Evolutionary conservation across 176 grass and related monocot genomes (phyloP).

Genomic region (Metroxylon sagu): DNA sequence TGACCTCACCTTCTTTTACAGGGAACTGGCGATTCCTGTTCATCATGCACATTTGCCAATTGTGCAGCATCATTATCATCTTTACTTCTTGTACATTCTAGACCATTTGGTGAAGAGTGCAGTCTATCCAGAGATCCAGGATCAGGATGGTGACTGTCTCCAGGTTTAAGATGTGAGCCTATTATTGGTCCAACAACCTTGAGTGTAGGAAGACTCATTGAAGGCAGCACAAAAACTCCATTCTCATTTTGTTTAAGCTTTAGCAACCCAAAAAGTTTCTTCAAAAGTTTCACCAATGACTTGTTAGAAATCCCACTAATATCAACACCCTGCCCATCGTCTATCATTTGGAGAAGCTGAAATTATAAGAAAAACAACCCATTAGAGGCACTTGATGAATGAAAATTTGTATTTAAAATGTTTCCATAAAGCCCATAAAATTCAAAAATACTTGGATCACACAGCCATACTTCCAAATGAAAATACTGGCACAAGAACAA

Average conservation of each 20-base stretch:
- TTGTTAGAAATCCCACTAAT: slow-evolving; percentile 75
- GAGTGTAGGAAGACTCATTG: slow-evolving; percentile 50
- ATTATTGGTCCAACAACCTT: slow-evolving; percentile 51
- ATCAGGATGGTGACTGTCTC: slow-evolving; percentile 18
- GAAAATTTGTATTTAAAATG: too few species aligned
- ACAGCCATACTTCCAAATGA: too few species aligned
- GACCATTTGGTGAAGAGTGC: slow-evolving; percentile 22
- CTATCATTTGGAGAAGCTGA: slow-evolving; percentile 95
- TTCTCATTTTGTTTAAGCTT: slow-evolving; percentile 57
- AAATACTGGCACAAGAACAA: too few species aligned
- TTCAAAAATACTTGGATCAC: too few species aligned
- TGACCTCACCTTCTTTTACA: background rate
- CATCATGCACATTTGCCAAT: slow-evolving; percentile 10
- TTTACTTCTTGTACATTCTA: slow-evolving; percentile 25
- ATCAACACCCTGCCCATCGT: slow-evolving; percentile 87
- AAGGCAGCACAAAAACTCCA: slow-evolving; percentile 64
- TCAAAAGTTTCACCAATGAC: slow-evolving; percentile 61
- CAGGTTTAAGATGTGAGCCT: slow-evolving; percentile 13
- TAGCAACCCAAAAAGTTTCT: slow-evolving; percentile 72
- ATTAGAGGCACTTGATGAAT: too few species aligned
- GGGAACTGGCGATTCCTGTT: slow-evolving; percentile 29
- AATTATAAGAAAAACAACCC: background rate
- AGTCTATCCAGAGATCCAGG: slow-evolving; percentile 12
- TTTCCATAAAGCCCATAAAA: too few species aligned
- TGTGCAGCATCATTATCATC: slow-evolving; percentile 17